Conservation (phyloP, 1,139 yeast genomes). For the Candida tetrigidarum region DNA sequence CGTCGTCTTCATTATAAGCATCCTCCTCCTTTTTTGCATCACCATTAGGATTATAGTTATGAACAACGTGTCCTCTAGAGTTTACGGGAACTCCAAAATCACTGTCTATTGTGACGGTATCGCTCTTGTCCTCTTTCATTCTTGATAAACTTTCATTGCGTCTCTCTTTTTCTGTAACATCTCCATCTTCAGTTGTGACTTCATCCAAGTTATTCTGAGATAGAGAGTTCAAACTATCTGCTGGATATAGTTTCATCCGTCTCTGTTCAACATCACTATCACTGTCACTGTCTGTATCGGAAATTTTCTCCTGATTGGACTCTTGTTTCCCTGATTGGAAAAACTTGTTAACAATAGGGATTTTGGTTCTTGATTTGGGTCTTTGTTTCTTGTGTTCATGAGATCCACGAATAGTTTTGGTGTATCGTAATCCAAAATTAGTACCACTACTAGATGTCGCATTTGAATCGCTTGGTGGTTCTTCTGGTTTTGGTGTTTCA, state of each 20-base stretch:
- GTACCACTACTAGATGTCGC: constrained; percentile 12
- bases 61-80: constrained; percentile 20
- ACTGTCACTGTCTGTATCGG: constrained; percentile 22
- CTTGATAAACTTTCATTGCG: neutral
- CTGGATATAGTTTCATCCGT: constrained; percentile 7
- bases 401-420: constrained; percentile 11
- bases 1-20: constrained; percentile 20
- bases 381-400: constrained; percentile 14
- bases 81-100: constrained; percentile 37
- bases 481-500: neutral
- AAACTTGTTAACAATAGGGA: constrained; percentile 23
- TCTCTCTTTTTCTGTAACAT: constrained; percentile 24
- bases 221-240: constrained; percentile 5
- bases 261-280: constrained; percentile 21
- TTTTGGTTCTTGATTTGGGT: constrained; percentile 15
- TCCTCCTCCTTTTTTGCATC: constrained; percentile 14
- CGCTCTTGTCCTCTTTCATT: constrained; percentile 13
- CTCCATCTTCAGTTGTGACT: constrained; percentile 17
- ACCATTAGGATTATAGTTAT: constrained; percentile 12
- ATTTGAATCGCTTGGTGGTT: constrained; percentile 6
- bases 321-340: constrained; percentile 21
- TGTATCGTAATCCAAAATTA: constrained; percentile 11
- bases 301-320: neutral
- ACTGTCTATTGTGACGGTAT: constrained; percentile 35
- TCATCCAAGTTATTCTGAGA: constrained; percentile 8